Evolutionary conservation across 306 rosid genomes (phyloP).

Genomic region (Trifolium subterraneum): DNA sequence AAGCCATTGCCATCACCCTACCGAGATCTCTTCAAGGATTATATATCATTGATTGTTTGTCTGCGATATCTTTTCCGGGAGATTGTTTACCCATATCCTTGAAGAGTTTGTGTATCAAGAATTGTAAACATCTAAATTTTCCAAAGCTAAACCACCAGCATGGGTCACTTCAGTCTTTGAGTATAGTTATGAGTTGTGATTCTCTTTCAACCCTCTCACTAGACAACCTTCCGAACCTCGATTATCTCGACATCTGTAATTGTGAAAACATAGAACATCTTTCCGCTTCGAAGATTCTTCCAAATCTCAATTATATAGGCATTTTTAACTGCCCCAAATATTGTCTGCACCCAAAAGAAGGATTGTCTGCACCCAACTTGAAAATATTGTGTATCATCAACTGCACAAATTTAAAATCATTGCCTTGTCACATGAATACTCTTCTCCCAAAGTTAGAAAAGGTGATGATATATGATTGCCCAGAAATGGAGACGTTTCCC

Average conservation of each 20-base stretch:
- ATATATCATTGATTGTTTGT: not conserved
- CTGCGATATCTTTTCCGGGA: not conserved
- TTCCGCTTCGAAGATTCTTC: not conserved
- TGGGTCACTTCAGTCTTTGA: not conserved
- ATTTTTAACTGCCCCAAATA: not conserved
- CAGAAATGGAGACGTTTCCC: not conserved
- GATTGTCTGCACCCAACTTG: not conserved
- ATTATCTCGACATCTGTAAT: rapidly evolving
- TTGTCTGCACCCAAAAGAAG: not conserved
- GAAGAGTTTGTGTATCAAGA: not conserved
- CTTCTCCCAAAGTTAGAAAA: not conserved
- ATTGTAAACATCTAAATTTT: not conserved
- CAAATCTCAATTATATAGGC: rapidly evolving
- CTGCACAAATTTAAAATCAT: not conserved
- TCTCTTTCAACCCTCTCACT: not conserved
- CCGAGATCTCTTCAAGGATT: not conserved
- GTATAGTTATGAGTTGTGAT: not conserved
- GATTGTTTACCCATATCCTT: not conserved
- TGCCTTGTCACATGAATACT: not conserved
- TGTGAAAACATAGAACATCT: slow-evolving; percentile 11
- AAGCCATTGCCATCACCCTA: not conserved
- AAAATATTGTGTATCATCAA: rapidly evolving
- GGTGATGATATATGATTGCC: rapidly evolving
- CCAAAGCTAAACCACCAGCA: not conserved
- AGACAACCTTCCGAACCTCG: not conserved